phyloP scores from a whole-genome alignment of 371 early-diverging fungal genomes.

The Basidiobolus meristosporus region DNA sequence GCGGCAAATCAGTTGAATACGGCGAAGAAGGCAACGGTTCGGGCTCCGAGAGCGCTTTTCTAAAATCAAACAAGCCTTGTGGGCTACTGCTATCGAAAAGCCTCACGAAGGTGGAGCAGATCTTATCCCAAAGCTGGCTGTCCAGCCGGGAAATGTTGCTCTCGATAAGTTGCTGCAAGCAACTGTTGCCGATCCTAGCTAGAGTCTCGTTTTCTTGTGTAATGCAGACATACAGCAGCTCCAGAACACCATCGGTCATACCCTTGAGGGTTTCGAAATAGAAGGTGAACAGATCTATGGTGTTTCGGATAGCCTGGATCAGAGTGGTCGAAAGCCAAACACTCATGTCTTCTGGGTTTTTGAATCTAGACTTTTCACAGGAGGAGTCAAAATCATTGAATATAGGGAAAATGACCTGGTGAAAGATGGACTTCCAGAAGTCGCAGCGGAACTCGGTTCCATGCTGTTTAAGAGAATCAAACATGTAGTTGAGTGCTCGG shows the following conservation, averaged over 20 bases:
- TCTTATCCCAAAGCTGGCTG: conserved; percentile 42
- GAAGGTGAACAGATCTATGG: conserved; percentile 65
- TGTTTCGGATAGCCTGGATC: conserved; percentile 74
- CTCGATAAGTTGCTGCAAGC: conserved; percentile 74
- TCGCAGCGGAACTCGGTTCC: conserved; percentile 46
- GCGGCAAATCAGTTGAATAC: too few species aligned
- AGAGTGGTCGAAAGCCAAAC: conserved; percentile 37
- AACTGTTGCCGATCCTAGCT: conserved; percentile 79
- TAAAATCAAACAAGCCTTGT: conserved; percentile 43
- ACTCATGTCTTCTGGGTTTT: conserved; percentile 23
- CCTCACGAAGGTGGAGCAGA: conserved; percentile 41
- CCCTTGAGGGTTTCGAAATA: conserved; percentile 48
- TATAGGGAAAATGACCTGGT: conserved; percentile 72
- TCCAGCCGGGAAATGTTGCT: conserved; percentile 51
- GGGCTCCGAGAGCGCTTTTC: background rate
- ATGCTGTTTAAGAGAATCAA: conserved; percentile 52
- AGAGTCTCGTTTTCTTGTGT: conserved; percentile 82
- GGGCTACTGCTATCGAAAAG: conserved; percentile 71
- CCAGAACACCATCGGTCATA: conserved; percentile 56
- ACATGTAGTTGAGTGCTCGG: conserved; percentile 58
- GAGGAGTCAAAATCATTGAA: conserved; percentile 55
- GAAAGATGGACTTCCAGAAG: conserved; percentile 65
- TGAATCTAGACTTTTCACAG: conserved; percentile 10
- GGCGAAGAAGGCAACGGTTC: too few species aligned
- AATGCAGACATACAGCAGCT: conserved; percentile 63